Conservation (phyloP, 2,329 filamentous ascomycete species). For the Ophiostoma australiae region DNA sequence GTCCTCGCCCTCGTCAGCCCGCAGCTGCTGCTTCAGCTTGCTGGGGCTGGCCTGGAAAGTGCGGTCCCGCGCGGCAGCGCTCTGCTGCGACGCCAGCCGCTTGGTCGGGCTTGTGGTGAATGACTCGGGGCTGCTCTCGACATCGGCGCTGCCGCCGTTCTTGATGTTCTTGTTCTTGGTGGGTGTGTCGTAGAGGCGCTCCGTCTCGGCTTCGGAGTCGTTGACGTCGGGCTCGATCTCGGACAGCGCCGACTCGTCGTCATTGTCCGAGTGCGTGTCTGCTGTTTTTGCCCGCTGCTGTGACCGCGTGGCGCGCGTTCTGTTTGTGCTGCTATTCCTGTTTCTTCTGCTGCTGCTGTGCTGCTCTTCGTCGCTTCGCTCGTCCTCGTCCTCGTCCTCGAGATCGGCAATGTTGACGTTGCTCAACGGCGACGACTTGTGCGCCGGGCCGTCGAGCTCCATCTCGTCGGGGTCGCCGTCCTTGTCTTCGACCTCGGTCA, state of each 20-base stretch:
- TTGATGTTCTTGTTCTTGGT: constrained; percentile 45
- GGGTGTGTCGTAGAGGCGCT: constrained; percentile 86
- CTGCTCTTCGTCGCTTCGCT: constrained; percentile 5
- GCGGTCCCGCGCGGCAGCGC: constrained; percentile 23
- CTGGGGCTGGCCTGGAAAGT: constrained; percentile 55
- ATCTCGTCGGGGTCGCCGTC: constrained; percentile 65
- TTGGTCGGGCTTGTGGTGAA: constrained; percentile 44
- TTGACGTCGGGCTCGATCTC: constrained; percentile 47
- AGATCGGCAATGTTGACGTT: constrained; percentile 28
- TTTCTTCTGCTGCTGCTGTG: not conserved
- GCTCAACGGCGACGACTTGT: constrained; percentile 29
- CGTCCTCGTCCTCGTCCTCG: constrained; percentile 26
- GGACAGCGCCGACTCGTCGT: constrained; percentile 46
- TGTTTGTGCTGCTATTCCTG: not conserved
- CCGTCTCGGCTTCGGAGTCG: constrained; percentile 85
- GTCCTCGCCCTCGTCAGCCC: constrained; percentile 40
- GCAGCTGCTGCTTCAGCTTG: constrained; percentile 60
- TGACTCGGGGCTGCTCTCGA: constrained; percentile 48
- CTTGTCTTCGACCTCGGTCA: constrained; percentile 86
- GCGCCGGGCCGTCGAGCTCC: constrained; percentile 39
- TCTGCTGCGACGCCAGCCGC: constrained; percentile 16
- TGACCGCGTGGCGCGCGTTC: constrained; percentile 11
- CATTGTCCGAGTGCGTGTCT: constrained; percentile 30
- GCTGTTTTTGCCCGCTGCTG: constrained; percentile 18
- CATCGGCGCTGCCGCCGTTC: constrained; percentile 28